Evolutionary conservation across 2,329 filamentous ascomycete genomes (phyloP), one percentile per base, ranked within the genome.

Genomic region (Fusarium nygamai): DNA sequence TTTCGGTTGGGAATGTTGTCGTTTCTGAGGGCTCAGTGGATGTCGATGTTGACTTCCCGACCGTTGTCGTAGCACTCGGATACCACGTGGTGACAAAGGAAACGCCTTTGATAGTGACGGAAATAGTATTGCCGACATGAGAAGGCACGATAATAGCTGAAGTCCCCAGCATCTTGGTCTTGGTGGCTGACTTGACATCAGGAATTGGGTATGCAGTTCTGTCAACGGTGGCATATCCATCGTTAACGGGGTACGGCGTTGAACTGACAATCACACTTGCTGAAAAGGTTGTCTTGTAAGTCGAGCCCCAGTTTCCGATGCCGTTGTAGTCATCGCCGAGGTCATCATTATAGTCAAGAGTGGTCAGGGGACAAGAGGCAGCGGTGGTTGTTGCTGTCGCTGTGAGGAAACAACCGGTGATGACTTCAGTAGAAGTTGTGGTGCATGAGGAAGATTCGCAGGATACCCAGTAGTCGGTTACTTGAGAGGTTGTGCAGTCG

Each of bases 381-480:
- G 3, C 67, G 0, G 64, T 70, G 2, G 59, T 70, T n/a, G 64
- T 70, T 0, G 67, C 67, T 8, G 64, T 70, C 16, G 64, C 67
- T 11, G 53, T 68, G 2, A 70, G 34, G 20, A 64, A 64, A 50
- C 64, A 70, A 11, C 58, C 64, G 0, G 67, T 70, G 31, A 70
- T 64, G 33, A 70, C 13, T 33, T 67, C 41, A 16, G 58, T 59
- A 1, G 64, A 58, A 5, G 64, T 70, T 0, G 67, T 70, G 0
- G 59, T 68, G 31, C 64, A 70, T 13, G 64, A 68, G 5, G 53
- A 39, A 17, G 64, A 58, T 4, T 60, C 20, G 31, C 64, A 70
- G 10, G 53, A 70, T 64, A 70, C 64, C 67, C 67, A 70, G 11
- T 70, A 68, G 43, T 70, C 64, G 43, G 64, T 68, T 19, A 64